These are phyloP conservation scores for Colletotrichum paranaense DNA, from an alignment of 2,329 filamentous ascomycete genomes.

Conservation along the genomic window DNA sequence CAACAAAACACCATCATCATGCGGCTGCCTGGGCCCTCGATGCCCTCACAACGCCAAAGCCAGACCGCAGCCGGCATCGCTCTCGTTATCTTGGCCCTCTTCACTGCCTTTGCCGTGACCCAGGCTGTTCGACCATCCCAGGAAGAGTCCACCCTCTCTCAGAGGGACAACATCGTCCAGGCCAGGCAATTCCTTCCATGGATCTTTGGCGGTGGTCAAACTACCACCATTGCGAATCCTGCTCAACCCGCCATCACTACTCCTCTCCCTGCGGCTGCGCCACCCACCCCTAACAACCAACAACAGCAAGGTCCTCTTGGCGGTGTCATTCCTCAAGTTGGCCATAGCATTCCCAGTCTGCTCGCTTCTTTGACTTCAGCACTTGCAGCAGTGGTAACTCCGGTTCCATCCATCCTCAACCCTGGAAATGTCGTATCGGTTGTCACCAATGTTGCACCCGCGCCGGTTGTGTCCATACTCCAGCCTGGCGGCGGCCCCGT, in stretches of 20 bases:
- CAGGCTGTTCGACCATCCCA: slow-evolving; percentile 1
- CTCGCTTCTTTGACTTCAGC: slow-evolving; percentile 1
- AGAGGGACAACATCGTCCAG: background rate
- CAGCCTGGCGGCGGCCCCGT: background rate
- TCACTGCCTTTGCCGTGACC: slow-evolving; percentile 7
- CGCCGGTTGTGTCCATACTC: background rate
- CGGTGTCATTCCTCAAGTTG: background rate
- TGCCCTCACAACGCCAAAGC: background rate
- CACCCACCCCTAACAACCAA: background rate
- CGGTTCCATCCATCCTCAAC: background rate
- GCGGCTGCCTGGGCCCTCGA: slow-evolving; percentile 4
- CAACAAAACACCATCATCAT: slow-evolving; percentile 6
- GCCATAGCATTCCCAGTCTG: background rate
- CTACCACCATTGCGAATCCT: background rate
- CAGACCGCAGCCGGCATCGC: background rate
- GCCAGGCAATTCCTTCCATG: slow-evolving; percentile 20
- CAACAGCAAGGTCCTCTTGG: slow-evolving; percentile 7
- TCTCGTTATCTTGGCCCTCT: slow-evolving; percentile 17
- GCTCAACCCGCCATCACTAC: slow-evolving; percentile 10
- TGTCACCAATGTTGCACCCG: background rate
- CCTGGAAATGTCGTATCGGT: background rate
- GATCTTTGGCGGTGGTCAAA: slow-evolving; percentile 12
- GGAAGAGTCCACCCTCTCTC: background rate
- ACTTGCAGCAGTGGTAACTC: background rate
- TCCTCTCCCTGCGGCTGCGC: slow-evolving; percentile 4